These are phyloP conservation scores for Spongospora subterranea DNA, from an alignment of 208 protist genomes.

Conservation along the genomic window DNA sequence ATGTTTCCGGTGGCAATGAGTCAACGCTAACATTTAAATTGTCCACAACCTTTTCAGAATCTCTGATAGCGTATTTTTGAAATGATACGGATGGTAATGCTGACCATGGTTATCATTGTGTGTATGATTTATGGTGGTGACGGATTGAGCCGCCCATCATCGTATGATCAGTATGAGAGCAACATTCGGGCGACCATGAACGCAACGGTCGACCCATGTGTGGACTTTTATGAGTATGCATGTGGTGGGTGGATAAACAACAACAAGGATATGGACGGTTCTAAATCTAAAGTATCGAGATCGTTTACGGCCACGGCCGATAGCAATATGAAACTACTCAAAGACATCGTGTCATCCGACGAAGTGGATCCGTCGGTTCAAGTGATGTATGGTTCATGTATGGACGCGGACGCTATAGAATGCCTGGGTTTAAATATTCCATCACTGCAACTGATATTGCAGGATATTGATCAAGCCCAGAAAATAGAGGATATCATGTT, in stretches of 20 bases:
- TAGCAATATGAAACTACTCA: neutral
- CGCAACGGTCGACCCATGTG: neutral
- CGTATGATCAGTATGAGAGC: neutral
- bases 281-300: neutral
- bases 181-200: neutral
- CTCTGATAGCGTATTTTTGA: no score
- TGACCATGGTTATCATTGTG: no score
- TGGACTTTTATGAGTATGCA: neutral
- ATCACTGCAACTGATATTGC: neutral
- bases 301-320: neutral
- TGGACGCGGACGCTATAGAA: neutral
- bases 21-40: no score
- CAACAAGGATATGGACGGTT: neutral
- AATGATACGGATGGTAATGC: no score
- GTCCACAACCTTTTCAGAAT: no score
- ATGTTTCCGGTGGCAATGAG: no score
- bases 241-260: neutral
- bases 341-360: neutral
- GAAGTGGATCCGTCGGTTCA: neutral
- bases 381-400: neutral
- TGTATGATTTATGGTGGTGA: no score
- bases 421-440: neutral
- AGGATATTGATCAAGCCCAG: neutral
- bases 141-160: no score
- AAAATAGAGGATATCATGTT: neutral